Percentiles rank a stretch among this genome's conserved stretches.
Evolutionary conservation across 2,329 filamentous ascomycete species (phyloP).

Genomic region (Raffaelea ambrosiae): DNA sequence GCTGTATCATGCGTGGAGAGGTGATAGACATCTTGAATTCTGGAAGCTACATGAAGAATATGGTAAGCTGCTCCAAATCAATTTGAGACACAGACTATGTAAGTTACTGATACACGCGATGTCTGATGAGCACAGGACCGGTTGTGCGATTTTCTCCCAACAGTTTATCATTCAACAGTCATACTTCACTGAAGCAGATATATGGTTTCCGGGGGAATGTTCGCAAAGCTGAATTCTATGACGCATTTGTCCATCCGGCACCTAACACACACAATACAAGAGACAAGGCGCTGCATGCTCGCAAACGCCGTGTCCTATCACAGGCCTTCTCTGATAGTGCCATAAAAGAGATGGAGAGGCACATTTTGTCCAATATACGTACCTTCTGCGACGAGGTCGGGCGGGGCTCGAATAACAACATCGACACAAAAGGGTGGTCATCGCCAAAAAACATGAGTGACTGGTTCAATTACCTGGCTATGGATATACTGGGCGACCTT

Average conservation of each 20-base stretch:
- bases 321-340: constrained; percentile 62
- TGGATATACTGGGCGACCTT: constrained; percentile 54
- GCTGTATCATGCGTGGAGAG: constrained; percentile 66
- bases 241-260: constrained; percentile 61
- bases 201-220: constrained; percentile 57
- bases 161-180: constrained; percentile 68
- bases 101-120: no score
- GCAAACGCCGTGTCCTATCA: constrained; percentile 63
- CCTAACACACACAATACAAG: constrained; percentile 67
- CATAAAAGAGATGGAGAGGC: constrained; percentile 59
- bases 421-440: constrained; percentile 49
- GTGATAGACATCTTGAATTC: constrained; percentile 66
- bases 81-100: no score
- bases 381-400: constrained; percentile 55
- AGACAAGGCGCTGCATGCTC: constrained; percentile 59
- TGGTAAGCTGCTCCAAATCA: no score
- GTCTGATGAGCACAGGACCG: no score
- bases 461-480: constrained; percentile 54
- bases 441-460: constrained; percentile 52
- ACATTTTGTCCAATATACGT: constrained; percentile 57
- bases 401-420: constrained; percentile 21
- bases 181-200: constrained; percentile 56
- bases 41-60: constrained; percentile 64
- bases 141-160: constrained; percentile 73
- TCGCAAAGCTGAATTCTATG: constrained; percentile 63